Percentiles rank a stretch among this genome's conserved stretches.
Conservation (phyloP, 75 land plant genomes). For the Picea glauca region DNA sequence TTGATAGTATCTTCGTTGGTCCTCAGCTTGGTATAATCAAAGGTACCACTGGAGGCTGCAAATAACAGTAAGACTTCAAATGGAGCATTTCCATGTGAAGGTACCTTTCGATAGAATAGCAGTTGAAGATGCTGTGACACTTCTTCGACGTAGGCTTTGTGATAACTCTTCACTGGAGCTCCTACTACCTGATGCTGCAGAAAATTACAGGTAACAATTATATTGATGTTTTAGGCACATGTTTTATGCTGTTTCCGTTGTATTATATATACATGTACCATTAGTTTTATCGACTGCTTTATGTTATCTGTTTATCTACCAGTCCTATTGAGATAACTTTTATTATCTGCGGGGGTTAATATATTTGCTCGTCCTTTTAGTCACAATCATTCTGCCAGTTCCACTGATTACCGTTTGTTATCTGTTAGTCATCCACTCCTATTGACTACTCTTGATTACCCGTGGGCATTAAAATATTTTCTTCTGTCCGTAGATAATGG, state of each 20-base stretch:
- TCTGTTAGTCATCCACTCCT: not conserved
- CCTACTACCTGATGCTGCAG: conserved; percentile 25
- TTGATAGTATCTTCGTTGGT: too few species aligned
- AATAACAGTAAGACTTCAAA: too few species aligned
- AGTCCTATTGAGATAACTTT: not conserved
- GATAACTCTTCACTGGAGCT: conserved; percentile 33
- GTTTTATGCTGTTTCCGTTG: not conserved
- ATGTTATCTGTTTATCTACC: not conserved
- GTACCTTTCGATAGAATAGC: not conserved
- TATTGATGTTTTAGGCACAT: not conserved
- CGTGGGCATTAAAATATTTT: not conserved
- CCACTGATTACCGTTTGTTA: not conserved
- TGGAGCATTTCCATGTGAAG: too few species aligned
- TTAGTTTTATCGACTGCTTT: not conserved
- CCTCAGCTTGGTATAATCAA: too few species aligned
- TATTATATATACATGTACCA: not conserved
- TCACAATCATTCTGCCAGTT: not conserved
- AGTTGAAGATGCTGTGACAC: conserved; percentile 37
- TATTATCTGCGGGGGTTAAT: not conserved
- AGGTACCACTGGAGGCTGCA: too few species aligned
- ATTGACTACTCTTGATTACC: not conserved
- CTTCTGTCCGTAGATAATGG: not conserved
- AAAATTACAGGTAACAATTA: conserved; percentile 58
- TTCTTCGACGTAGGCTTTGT: conserved; percentile 58
- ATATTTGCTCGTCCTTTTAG: not conserved